Percentiles rank a stretch among this genome's conserved stretches.
Conservation (phyloP, 768 basidiomycete genomes). For the Pseudohyphozyma bogoriensis region DNA sequence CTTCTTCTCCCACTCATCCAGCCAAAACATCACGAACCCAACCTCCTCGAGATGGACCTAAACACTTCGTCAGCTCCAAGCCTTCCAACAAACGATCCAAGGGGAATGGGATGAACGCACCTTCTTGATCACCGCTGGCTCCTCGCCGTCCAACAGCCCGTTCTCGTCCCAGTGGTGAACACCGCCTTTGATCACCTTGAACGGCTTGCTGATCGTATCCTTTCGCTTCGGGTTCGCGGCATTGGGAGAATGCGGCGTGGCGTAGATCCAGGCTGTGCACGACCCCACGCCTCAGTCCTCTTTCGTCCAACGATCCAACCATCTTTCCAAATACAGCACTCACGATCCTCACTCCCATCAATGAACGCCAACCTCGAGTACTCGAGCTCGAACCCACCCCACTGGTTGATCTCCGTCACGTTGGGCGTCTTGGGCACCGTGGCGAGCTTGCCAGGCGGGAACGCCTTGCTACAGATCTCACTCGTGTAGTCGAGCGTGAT, state of each 20-base stretch:
- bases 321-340: no score
- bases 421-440: conserved; percentile 18
- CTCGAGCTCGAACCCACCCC: conserved; percentile 13
- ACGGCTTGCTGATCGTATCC: conserved; percentile 65
- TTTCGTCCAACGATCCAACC: no score
- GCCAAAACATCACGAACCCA: conserved; percentile 66
- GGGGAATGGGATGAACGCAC: no score
- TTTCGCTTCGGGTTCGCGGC: conserved; percentile 48
- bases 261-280: conserved; percentile 26
- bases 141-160: conserved; percentile 54
- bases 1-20: conserved; percentile 41
- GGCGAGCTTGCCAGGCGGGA: conserved; percentile 28
- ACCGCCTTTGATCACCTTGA: conserved; percentile 67
- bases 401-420: conserved; percentile 25
- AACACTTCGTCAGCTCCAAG: no score
- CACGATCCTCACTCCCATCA: conserved; percentile 29
- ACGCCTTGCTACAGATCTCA: conserved; percentile 57
- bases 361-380: conserved; percentile 25
- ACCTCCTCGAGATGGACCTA: conserved; percentile 76
- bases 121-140: conserved; percentile 65
- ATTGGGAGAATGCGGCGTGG: conserved; percentile 29
- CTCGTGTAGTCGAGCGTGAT: conserved; percentile 61
- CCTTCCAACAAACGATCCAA: no score
- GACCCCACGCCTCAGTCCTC: no score
- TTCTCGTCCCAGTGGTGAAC: conserved; percentile 61